Evolutionary conservation across 139 green algal genomes (phyloP), one percentile per base, ranked within the genome.

Genomic region (Chlorella sorokiniana): DNA sequence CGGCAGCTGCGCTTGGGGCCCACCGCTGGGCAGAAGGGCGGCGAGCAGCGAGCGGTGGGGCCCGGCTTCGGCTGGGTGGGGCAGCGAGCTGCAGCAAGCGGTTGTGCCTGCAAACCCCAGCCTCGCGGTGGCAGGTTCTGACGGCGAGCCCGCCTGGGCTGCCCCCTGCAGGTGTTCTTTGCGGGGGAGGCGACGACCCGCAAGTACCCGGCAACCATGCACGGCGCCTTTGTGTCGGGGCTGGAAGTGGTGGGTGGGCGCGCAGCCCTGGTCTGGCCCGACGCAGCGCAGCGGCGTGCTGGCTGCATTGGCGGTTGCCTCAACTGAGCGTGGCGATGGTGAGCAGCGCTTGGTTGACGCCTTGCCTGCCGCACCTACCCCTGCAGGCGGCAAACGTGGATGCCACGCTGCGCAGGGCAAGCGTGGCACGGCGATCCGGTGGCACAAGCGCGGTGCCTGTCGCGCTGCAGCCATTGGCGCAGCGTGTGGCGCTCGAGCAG

Each of bases 131-230:
- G 22, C 61, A 38, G 61, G 61, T 68, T 68, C 61, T n/a, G n/a
- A n/a, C n/a, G n/a, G n/a, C n/a, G 37, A 25, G 11, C 29, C 41
- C 69, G 0, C 41, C 11, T 10, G 8, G 9, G 8, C 20, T 41
- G 33, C 37, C n/a, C 59, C 9, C 67, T 74, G 40, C 64, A 83
- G 78, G 67, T 98, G 59, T 98, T 96, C 87, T 98, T 96, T 83
- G 94, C 92, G 35, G 94, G 95, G 0, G 94, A 97, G 88, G 94
- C 93, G 38, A 99, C 96, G n/a, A 97, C 81, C 16, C 68, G 86
- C 35, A 94, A 94, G 83, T 94, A 95, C 86, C 96, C 95, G 2
- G 96, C 96, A 65, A 99, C 97, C 40, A 99, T 99, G 96, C 96
- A 99, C 79, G 96, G 96, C 22, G 96, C 96, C 37, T 98, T 96